Evolutionary conservation across 305 asterid genomes (phyloP), one percentile per base, ranked within the genome.

Genomic region (Withania somnifera): DNA sequence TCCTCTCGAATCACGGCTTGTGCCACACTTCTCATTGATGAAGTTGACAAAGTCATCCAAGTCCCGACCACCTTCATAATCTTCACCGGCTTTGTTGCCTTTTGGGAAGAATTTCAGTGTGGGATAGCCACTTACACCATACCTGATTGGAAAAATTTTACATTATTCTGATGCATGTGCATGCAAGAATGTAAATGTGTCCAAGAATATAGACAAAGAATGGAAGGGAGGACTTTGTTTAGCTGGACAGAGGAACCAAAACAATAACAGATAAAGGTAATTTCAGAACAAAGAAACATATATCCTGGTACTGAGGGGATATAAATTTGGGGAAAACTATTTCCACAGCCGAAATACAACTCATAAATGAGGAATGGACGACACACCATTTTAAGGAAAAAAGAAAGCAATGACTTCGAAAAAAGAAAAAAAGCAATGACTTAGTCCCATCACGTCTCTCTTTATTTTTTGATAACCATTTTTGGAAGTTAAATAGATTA

Each of bases 31-130:
- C 88, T 93, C 97, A 78, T 95, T 95, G 85, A 94, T 94, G 84
- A 95, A 95, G 22, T 88, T 85, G 78, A 95, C 97, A 78, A 95
- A 93, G 85, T 90, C 98, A 22, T 92, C 97, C 28, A 92, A 32
- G 83, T 92, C 97, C 84, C 97, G 87, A 57, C 97, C 98, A 83
- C 95, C 98, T 7, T 93, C 97, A 85, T 91, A 94, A 83, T 93
- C 97, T 87, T 93, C 98, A 89, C 99, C 99, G 32, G 89, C 97
- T 87, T 93, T 95, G 89, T 92, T 95, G 83, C 86, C 89, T 92
- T 91, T 95, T 6, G 99, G 97, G 91, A 95, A 95, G 91, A 95
- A 95, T 78, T 93, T 95, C 86, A 95, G 81, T 38, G 98, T 95
- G 22, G 99, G 99, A 84, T 63, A 95, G 81, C 98, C 97, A 80